Percentiles rank a stretch among this genome's conserved stretches.
Evolutionary conservation across 2,329 filamentous ascomycete genomes (phyloP).

Genomic region (Paradendryphiella salina): DNA sequence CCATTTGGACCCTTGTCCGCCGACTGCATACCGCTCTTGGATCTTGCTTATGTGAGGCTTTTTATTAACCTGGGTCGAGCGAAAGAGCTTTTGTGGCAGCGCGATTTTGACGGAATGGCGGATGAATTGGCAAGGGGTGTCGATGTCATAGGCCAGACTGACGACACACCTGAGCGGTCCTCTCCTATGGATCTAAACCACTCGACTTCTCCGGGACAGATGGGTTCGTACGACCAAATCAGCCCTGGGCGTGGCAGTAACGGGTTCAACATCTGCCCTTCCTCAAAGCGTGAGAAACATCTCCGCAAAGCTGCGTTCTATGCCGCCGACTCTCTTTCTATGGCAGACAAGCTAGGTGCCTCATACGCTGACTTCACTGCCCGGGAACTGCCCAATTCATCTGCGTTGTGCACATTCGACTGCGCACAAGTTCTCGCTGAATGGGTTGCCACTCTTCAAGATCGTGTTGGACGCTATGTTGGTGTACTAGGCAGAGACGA

Average conservation of each 20-base stretch:
- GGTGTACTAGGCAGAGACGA: constrained; percentile 84
- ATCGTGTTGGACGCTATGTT: constrained; percentile 86
- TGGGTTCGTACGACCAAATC: constrained; percentile 31
- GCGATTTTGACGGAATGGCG: constrained; percentile 89
- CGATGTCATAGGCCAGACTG: constrained; percentile 74
- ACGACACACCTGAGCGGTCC: constrained; percentile 59
- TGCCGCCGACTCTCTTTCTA: constrained; percentile 85
- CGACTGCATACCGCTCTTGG: constrained; percentile 86
- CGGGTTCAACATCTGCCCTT: constrained; percentile 49
- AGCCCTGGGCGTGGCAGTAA: constrained; percentile 42
- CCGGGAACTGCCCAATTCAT: constrained; percentile 84
- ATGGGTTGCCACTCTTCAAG: constrained; percentile 91
- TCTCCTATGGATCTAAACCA: constrained; percentile 39
- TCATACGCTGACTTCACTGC: constrained; percentile 83
- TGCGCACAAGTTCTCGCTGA: constrained; percentile 92
- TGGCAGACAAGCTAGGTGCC: constrained; percentile 83
- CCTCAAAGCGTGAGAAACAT: constrained; percentile 79
- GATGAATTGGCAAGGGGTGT: constrained; percentile 79
- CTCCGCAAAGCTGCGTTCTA: constrained; percentile 94
- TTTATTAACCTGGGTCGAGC: constrained; percentile 92
- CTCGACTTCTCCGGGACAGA: constrained; percentile 29
- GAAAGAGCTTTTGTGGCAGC: constrained; percentile 92
- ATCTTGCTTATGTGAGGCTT: constrained; percentile 87
- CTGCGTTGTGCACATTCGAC: constrained; percentile 89
- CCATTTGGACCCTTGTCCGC: constrained; percentile 84